phyloP scores from a whole-genome alignment of 768 basidiomycete genomes.

The Russula ochroleuca region DNA sequence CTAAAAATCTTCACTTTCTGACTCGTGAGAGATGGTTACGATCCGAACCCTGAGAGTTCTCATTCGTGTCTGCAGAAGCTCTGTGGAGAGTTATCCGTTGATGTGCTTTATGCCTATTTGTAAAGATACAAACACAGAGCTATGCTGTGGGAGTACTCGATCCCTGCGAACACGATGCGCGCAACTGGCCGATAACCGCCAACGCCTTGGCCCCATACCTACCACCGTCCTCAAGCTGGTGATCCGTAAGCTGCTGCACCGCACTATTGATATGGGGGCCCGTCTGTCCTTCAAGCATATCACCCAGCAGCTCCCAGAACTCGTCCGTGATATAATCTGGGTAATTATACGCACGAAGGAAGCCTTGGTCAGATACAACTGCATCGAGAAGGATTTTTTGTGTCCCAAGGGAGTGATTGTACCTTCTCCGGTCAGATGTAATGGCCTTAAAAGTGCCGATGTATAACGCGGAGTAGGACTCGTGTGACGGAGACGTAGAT shows the following conservation, averaged over 20 bases:
- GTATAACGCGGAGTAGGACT: not conserved
- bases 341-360: not conserved
- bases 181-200: not conserved
- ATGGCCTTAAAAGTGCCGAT: slow-evolving; percentile 1
- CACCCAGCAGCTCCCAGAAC: not conserved
- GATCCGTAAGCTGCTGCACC: not conserved
- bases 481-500: not conserved
- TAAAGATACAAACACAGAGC: too few species aligned
- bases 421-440: slow-evolving; percentile 12
- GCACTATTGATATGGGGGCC: not conserved
- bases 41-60: too few species aligned
- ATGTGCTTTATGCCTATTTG: too few species aligned
- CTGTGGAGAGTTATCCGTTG: too few species aligned
- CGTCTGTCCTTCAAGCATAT: slow-evolving; percentile 6
- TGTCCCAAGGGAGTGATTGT: slow-evolving; percentile 9
- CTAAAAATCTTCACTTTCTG: too few species aligned
- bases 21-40: too few species aligned
- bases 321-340: slow-evolving; percentile 5
- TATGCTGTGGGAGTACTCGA: not conserved
- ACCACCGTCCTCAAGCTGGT: not conserved
- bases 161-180: not conserved
- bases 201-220: not conserved
- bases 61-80: too few species aligned
- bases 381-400: slow-evolving; percentile 30
- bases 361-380: slow-evolving; percentile 30